Conservation (phyloP, 2,329 filamentous ascomycete genomes). For the Ophiostoma piceae region DNA sequence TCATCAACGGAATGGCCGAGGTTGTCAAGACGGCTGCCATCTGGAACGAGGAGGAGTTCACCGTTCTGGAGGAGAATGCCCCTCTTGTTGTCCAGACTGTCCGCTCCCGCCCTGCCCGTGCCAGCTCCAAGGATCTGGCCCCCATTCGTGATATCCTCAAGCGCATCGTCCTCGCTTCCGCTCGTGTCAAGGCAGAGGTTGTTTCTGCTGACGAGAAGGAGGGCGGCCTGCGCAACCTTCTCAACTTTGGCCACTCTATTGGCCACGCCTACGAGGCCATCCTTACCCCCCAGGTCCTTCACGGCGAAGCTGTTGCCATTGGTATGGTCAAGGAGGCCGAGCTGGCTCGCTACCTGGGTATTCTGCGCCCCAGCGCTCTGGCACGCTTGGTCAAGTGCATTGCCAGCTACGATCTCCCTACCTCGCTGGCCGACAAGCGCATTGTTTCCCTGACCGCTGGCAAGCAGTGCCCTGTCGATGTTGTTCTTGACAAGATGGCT, state of each 20-base stretch:
- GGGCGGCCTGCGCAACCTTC: constrained; percentile 83
- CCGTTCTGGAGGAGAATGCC: constrained; percentile 75
- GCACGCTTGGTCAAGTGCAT: constrained; percentile 89
- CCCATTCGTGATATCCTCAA: constrained; percentile 67
- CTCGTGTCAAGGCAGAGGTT: constrained; percentile 88
- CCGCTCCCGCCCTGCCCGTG: constrained; percentile 45
- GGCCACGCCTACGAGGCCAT: constrained; percentile 96
- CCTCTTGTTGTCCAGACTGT: constrained; percentile 68
- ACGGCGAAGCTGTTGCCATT: constrained; percentile 93
- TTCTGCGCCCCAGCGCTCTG: constrained; percentile 80
- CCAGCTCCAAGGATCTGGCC: constrained; percentile 53
- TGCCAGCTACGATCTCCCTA: constrained; percentile 85
- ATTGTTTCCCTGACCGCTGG: constrained; percentile 77
- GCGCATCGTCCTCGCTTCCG: constrained; percentile 79
- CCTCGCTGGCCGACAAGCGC: constrained; percentile 74
- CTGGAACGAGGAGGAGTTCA: constrained; percentile 85
- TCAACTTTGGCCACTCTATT: constrained; percentile 98
- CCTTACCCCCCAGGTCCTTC: constrained; percentile 87
- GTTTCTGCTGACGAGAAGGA: constrained; percentile 93
- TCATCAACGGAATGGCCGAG: constrained; percentile 98
- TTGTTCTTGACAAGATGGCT: constrained; percentile 85
- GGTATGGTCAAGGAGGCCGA: constrained; percentile 99
- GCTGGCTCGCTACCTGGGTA: constrained; percentile 79
- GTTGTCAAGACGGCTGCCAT: constrained; percentile 97
- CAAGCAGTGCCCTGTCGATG: constrained; percentile 81